Conservation (phyloP, 2,329 filamentous ascomycete species). For the Curvularia sp. region DNA sequence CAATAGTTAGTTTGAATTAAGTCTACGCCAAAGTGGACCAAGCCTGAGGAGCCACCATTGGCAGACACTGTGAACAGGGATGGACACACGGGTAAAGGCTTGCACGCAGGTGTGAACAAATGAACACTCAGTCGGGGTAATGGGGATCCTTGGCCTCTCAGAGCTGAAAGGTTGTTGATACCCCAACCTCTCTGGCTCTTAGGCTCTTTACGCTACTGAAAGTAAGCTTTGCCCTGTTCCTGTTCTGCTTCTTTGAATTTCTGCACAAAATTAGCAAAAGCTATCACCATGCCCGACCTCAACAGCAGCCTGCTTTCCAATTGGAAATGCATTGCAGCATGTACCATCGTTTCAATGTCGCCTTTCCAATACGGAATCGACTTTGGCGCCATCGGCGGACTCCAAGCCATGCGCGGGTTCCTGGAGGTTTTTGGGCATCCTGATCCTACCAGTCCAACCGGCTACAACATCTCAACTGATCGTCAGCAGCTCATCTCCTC, state of each 20-base stretch:
- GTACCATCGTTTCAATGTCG: conserved; percentile 58
- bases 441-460: conserved; percentile 43
- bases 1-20: conserved; percentile 19
- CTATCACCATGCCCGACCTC: conserved; percentile 29
- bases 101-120: no score
- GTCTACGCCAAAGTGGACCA: conserved; percentile 27
- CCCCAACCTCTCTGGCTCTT: not conserved
- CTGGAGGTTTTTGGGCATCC: conserved; percentile 50
- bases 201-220: not conserved
- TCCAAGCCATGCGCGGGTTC: conserved; percentile 62
- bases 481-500: conserved; percentile 57
- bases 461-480: conserved; percentile 55
- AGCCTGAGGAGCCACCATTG: conserved; percentile 27
- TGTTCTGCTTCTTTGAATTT: not conserved
- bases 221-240: not conserved
- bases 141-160: not conserved
- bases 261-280: conserved; percentile 9
- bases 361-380: conserved; percentile 63
- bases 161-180: not conserved
- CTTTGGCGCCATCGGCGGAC: conserved; percentile 60
- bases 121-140: conserved; percentile 7
- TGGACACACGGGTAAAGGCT: conserved; percentile 8
- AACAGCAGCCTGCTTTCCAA: conserved; percentile 50
- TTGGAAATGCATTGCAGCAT: conserved; percentile 59
- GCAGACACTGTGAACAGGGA: conserved; percentile 28